Evolutionary conservation across 1,284 basidiomycete genomes (phyloP), one percentile per base, ranked within the genome.

Genomic region (Inonotus obliquus): DNA sequence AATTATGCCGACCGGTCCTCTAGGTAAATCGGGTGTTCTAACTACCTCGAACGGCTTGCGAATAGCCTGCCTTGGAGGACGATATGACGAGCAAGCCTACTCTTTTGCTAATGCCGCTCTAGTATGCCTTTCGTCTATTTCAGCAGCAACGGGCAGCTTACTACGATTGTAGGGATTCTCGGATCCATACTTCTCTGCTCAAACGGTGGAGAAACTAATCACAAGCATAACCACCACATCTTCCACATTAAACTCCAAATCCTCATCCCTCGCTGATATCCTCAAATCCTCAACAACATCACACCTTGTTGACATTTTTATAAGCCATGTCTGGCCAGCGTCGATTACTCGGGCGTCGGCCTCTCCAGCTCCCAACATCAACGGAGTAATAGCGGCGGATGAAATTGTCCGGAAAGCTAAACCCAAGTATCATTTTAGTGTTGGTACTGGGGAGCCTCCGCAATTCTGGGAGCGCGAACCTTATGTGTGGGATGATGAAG

Each of bases 381-480:
- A 77, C 5, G 68, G 72, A 4, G 75, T 81, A 1, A 85, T 82
- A 0, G 85, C 89, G 10, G 73, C 94, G 1, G 83, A 87, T 57
- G 89, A 91, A 44, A 71, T 91, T 0, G 77, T 92, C 14, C 77
- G 79, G 45, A 79, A 79, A 64, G 80, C 80, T 52, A 87, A 86
- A 67, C 90, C 92, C 1, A 81, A 87, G 53, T 94, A 94, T 72
- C 88, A 93, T 69, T 91, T 94, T 69, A 79, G 86, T 17, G 85
- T 81, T 65, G 81, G 82, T 52, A 83, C 75, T 58, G 85, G 79
- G 39, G 74, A 71, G 35, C 81, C 80, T 14, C 80, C 86, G 0
- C 79, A 79, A 64, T 98, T 95, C 72, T 97, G 94, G 94, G 95
- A 98, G 72, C 78, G 94, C 58, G 94, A 96, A 66, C 94, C 95